Evolutionary conservation across 1,139 yeast species (phyloP).

Genomic region (Pichia sp.): DNA sequence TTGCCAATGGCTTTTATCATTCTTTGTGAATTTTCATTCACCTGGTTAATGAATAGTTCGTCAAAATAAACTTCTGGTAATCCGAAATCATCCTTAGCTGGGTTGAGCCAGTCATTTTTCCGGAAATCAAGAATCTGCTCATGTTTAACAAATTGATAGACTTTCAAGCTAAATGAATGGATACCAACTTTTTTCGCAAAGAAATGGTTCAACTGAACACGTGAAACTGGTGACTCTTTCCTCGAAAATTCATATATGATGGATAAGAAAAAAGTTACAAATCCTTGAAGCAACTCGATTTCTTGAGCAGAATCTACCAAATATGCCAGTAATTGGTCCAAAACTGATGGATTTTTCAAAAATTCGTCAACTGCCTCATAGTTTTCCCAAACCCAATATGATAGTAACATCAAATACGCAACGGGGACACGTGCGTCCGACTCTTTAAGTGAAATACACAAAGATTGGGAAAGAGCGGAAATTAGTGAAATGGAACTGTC

Average conservation of each 20-base stretch:
- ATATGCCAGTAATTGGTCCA: slow-evolving; percentile 62
- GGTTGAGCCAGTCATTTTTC: slow-evolving; percentile 36
- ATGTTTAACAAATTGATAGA: slow-evolving; percentile 63
- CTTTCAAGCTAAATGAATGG: slow-evolving; percentile 68
- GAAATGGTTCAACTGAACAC: slow-evolving; percentile 55
- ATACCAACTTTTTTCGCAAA: slow-evolving; percentile 67
- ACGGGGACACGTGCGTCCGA: slow-evolving; percentile 71
- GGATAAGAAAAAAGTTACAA: slow-evolving; percentile 68
- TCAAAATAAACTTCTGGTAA: slow-evolving; percentile 78
- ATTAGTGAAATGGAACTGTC: slow-evolving; percentile 56
- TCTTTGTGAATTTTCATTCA: slow-evolving; percentile 65
- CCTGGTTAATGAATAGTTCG: slow-evolving; percentile 48
- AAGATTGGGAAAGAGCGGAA: slow-evolving; percentile 72
- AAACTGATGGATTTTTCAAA: slow-evolving; percentile 53
- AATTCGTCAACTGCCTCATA: slow-evolving; percentile 69
- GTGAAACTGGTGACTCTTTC: slow-evolving; percentile 57
- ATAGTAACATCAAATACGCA: slow-evolving; percentile 69
- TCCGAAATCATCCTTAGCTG: slow-evolving; percentile 59
- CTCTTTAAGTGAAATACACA: slow-evolving; percentile 56
- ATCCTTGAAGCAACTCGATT: slow-evolving; percentile 60
- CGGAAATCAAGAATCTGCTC: slow-evolving; percentile 49
- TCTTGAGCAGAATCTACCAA: slow-evolving; percentile 55
- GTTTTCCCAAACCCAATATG: slow-evolving; percentile 76
- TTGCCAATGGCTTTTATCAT: slow-evolving; percentile 65
- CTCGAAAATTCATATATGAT: slow-evolving; percentile 77